These are phyloP conservation scores for Angomonas desouzai DNA, from an alignment of 208 protist species.

Conservation along the genomic window DNA sequence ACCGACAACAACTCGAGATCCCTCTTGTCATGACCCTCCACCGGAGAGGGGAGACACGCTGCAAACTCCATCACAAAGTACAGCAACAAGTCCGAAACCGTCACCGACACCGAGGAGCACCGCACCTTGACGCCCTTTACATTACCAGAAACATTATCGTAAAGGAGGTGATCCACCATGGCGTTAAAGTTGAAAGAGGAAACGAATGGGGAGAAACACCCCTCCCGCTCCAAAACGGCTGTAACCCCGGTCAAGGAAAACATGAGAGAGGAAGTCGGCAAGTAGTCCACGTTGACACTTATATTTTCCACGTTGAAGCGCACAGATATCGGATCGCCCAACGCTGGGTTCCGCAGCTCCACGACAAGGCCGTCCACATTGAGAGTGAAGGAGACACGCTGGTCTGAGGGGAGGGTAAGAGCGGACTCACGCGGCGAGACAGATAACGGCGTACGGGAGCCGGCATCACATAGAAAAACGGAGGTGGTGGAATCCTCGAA, in stretches of 20 bases:
- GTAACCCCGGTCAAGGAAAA: not conserved
- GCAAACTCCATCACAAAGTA: not conserved
- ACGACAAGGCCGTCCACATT: not conserved
- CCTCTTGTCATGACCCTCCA: no score
- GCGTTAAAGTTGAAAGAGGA: not conserved
- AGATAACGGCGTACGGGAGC: no score
- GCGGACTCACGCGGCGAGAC: not conserved
- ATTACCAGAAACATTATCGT: not conserved
- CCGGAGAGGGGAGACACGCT: not conserved
- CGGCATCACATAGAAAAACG: no score
- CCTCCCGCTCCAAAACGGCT: not conserved
- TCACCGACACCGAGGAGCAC: not conserved
- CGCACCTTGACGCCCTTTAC: not conserved
- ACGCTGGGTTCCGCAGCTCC: not conserved
- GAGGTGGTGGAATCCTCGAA: not conserved
- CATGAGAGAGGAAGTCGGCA: not conserved
- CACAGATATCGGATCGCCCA: not conserved
- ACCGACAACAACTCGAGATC: no score
- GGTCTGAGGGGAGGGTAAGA: not conserved
- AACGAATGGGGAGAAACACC: not conserved
- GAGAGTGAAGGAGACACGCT: not conserved
- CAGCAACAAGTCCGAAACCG: conserved; percentile 1
- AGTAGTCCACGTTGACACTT: not conserved
- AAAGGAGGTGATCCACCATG: not conserved
- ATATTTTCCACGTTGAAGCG: not conserved